Evolutionary conservation across 2,329 filamentous ascomycete genomes (phyloP).

Genomic region (Boeremia exigua): DNA sequence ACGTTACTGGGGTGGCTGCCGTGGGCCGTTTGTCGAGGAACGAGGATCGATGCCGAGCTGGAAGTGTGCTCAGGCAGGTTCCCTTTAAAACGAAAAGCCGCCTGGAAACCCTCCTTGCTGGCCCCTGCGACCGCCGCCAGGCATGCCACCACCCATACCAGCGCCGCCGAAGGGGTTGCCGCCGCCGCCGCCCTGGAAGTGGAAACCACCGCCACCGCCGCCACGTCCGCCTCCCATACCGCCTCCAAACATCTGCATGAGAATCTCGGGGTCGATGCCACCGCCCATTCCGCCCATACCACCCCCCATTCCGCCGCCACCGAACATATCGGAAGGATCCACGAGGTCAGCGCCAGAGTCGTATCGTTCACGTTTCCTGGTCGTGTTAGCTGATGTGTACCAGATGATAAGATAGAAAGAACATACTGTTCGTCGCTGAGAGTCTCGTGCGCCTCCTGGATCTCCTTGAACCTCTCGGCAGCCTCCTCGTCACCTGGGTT

Average conservation of each 20-base stretch:
- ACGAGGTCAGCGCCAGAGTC: slow-evolving; percentile 92
- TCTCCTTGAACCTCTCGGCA: slow-evolving; percentile 94
- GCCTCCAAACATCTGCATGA: slow-evolving; percentile 52
- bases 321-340: slow-evolving; percentile 86
- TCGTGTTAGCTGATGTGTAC: slow-evolving; percentile 8
- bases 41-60: neutral
- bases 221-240: slow-evolving; percentile 54
- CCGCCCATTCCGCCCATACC: slow-evolving; percentile 62
- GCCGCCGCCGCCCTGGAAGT: slow-evolving; percentile 51
- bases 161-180: slow-evolving; percentile 43
- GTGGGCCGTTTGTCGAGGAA: neutral
- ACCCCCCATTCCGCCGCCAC: slow-evolving; percentile 65
- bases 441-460: slow-evolving; percentile 95
- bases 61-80: neutral
- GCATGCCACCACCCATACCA: slow-evolving; percentile 45
- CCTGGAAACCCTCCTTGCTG: slow-evolving; percentile 15
- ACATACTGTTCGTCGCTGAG: slow-evolving; percentile 91
- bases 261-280: slow-evolving; percentile 45
- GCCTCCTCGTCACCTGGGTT: slow-evolving; percentile 86
- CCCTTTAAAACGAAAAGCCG: slow-evolving; percentile 39
- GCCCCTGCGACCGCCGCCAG: slow-evolving; percentile 39
- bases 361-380: slow-evolving; percentile 83
- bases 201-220: slow-evolving; percentile 57
- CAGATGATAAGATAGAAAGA: neutral
- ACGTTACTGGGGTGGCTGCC: slow-evolving; percentile 2